Conservation (phyloP, 2,329 filamentous ascomycete species). For the Triangularia setosa region DNA sequence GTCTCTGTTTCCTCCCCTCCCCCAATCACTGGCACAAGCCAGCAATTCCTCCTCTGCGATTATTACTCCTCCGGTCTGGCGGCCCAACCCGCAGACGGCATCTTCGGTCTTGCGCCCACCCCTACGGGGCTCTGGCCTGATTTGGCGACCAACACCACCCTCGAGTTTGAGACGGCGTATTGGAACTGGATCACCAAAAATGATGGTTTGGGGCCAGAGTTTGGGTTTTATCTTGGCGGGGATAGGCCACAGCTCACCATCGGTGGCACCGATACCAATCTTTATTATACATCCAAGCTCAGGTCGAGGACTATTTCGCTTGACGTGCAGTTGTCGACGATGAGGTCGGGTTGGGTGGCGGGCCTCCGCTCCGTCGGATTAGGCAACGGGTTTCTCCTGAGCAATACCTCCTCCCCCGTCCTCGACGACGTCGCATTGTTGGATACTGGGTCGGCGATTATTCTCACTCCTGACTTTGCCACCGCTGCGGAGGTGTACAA, state of each 20-base stretch:
- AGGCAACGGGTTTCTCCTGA: slow-evolving; percentile 12
- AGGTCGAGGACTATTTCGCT: slow-evolving; percentile 22
- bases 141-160: neutral
- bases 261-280: slow-evolving; percentile 31
- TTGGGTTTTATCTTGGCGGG: slow-evolving; percentile 25
- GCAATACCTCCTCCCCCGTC: too few species aligned
- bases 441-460: slow-evolving; percentile 32
- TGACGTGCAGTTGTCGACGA: slow-evolving; percentile 19
- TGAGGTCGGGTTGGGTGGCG: slow-evolving; percentile 26
- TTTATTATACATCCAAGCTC: slow-evolving; percentile 29
- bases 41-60: slow-evolving; percentile 32
- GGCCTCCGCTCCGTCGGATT: slow-evolving; percentile 27
- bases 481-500: slow-evolving; percentile 31
- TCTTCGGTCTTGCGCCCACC: slow-evolving; percentile 30
- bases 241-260: slow-evolving; percentile 30
- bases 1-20: slow-evolving; percentile 27
- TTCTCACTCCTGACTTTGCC: slow-evolving; percentile 30
- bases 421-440: slow-evolving; percentile 25
- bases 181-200: slow-evolving; percentile 30
- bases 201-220: slow-evolving; percentile 29
- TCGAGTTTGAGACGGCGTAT: slow-evolving; percentile 22
- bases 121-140: slow-evolving; percentile 7
- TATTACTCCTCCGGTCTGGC: slow-evolving; percentile 28
- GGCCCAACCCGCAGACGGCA: slow-evolving; percentile 31
- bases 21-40: slow-evolving; percentile 14